Evolutionary conservation across 345 rosid species (phyloP).

Genomic region (Aquilaria malaccensis): DNA sequence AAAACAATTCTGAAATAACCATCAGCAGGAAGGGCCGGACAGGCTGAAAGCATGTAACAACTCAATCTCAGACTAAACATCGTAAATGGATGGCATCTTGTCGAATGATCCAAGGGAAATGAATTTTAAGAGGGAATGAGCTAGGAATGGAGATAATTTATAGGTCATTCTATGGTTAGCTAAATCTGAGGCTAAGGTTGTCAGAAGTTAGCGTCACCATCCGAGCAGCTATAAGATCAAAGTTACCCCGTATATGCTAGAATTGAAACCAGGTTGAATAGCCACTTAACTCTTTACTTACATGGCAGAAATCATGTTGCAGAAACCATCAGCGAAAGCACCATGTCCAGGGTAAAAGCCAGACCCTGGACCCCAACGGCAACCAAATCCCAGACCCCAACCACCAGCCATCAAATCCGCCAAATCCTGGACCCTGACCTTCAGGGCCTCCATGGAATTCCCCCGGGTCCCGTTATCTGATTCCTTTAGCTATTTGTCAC

Average conservation of each 20-base stretch:
- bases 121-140: no score
- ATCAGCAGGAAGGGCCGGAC: slow-evolving; percentile 55
- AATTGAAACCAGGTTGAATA: no score
- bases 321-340: slow-evolving; percentile 19
- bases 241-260: no score
- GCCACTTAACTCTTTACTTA: not conserved
- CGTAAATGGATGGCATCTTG: no score
- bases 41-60: slow-evolving; percentile 24
- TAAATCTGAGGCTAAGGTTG: no score
- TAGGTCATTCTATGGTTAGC: no score
- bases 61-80: no score
- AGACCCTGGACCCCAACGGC: slow-evolving; percentile 2
- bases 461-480: slow-evolving; percentile 10
- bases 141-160: no score
- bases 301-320: slow-evolving; percentile 27
- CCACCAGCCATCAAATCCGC: slow-evolving; percentile 15
- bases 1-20: slow-evolving; percentile 52
- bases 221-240: no score
- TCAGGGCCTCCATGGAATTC: slow-evolving; percentile 21
- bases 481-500: not conserved
- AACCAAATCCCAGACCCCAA: not conserved
- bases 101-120: no score
- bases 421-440: slow-evolving; percentile 12
- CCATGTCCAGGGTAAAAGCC: slow-evolving; percentile 12
- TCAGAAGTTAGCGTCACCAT: no score